These are phyloP conservation scores for Arabidopsis arenosa DNA, from an alignment of 345 rosid species.

Conservation along the genomic window DNA sequence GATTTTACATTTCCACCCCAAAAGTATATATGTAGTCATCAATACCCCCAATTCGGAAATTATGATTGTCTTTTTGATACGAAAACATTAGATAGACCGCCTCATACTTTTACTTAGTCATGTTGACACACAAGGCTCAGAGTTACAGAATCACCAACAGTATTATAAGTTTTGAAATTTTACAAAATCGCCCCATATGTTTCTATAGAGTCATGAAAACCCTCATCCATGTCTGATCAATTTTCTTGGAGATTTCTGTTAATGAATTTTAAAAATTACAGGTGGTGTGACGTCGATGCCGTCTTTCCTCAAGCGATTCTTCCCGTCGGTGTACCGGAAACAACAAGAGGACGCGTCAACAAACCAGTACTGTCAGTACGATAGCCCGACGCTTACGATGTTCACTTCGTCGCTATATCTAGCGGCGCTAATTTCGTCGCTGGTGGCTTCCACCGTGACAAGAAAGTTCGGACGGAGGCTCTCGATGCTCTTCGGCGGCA, in stretches of 20 bases:
- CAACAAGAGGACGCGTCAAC: conserved; percentile 48
- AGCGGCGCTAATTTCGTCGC: conserved; percentile 80
- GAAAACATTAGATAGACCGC: not conserved
- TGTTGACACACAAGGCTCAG: not conserved
- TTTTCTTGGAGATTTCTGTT: not conserved
- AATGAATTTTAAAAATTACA: conserved; percentile 18
- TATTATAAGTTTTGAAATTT: not conserved
- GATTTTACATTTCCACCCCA: conserved; percentile 16
- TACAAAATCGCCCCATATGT: conserved; percentile 15
- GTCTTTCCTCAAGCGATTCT: conserved; percentile 69
- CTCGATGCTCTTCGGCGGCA: conserved; percentile 91
- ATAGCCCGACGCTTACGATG: conserved; percentile 70
- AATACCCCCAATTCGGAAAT: conserved; percentile 2
- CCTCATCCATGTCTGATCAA: not conserved
- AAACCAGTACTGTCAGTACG: conserved; percentile 84
- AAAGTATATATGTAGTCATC: not conserved
- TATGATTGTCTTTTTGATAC: not conserved
- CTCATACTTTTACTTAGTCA: not conserved
- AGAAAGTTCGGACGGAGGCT: conserved; percentile 73
- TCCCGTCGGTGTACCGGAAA: conserved; percentile 67
- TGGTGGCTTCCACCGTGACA: conserved; percentile 82
- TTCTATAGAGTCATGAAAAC: conserved; percentile 2
- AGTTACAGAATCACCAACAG: not conserved
- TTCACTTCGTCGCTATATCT: conserved; percentile 95
- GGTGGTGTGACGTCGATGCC: conserved; percentile 97